Evolutionary conservation across 768 basidiomycete species (phyloP), one percentile per base, ranked within the genome.

Genomic region (Lepiota venenata): DNA sequence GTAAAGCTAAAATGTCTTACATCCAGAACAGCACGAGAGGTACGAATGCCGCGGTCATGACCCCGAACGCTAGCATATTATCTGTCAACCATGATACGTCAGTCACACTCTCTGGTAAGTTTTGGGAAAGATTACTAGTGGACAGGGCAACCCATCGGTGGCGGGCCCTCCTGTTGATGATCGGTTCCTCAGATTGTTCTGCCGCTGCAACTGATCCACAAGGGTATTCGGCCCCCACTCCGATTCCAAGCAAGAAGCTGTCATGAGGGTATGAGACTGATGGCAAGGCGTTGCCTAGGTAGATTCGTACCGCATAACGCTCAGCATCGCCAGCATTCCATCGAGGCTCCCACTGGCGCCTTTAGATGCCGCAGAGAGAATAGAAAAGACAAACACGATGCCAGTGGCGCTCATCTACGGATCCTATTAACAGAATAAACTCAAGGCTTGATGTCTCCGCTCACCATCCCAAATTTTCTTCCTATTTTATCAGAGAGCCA

Each of bases 11-110:
- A 29, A 4, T 41, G 16, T 71, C 85, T 38, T 58, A 90, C 85
- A 94, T 95, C 92, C 91, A 93, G 63, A 83, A 90, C 27, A 93
- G 74, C 21, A 94, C 87, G 2, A 94, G 76, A 14, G 91, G 91
- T 2, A 91, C 86, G 58, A 93, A 93, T 10, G 88, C 76, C 4
- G 86, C 72, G 45, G 40, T 91, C 89, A 64, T 91, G 91, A 38
- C 88, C 89, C 50, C 83, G 69, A 63, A n/a, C n/a, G 91, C 93
- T 60, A 93, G 91, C 93, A 93, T 93, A 5, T 77, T 66, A 62
- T 92, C 89, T 90, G 18, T 4, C 8, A 22, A 36, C 49, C 50
- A 55, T 4, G 4, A 3, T 29, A 29, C 27, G 27, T 32, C 39
- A 14, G 27, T 43, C 3, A 40, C 41, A 43, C 37, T 10, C 32